Evolutionary conservation across 1,284 basidiomycete genomes (phyloP), one percentile per base, ranked within the genome.

Genomic region (Cryptococcus sp.): DNA sequence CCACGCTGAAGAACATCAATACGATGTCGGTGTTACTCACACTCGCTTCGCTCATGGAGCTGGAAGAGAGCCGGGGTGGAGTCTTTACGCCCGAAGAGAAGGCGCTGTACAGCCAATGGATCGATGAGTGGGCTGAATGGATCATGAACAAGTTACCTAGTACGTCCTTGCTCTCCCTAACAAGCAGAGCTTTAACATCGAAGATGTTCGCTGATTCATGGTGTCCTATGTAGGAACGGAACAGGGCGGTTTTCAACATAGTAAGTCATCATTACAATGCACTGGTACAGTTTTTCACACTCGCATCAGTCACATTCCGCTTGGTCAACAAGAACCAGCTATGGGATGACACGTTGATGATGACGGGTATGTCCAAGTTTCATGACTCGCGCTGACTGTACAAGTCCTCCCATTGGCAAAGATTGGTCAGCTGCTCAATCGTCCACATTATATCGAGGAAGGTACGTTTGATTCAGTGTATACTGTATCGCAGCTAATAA

Each of bases 341-440:
- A 3, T 85, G 84, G 83, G 84, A 85, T 67, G 84, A 86, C 67
- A 85, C 83, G 1, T 71, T 85, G 57, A 84, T 84, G 83, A 85
- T 85, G 84, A 79, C 79, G 6, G 59, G 59, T 65, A 25, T 39
- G 53, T 51, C 13, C 8, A n/a, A n/a, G 41, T n/a, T 3, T 26
- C 23, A 6, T 34, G 20, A n/a, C 15, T 25, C 22, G 13, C 16
- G 40, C 46, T 50, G 43, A 50, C 19, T 44, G 22, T 44, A 19
- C 57, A 61, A 46, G 84, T 85, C 3, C 74, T 85, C 22, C 84
- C 85, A 3, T 71, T 86, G 23, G 78, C 84, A 8, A 85, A 85
- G 72, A 85, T 85, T 49, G 84, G 84, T 1, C 72, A 84, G 45
- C 80, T 85, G 6, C 74, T 85, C 7, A 74, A 78, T 38, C 76